Evolutionary conservation across 2,329 filamentous ascomycete species (phyloP).

Genomic region (Colletotrichum sansevieriae): DNA sequence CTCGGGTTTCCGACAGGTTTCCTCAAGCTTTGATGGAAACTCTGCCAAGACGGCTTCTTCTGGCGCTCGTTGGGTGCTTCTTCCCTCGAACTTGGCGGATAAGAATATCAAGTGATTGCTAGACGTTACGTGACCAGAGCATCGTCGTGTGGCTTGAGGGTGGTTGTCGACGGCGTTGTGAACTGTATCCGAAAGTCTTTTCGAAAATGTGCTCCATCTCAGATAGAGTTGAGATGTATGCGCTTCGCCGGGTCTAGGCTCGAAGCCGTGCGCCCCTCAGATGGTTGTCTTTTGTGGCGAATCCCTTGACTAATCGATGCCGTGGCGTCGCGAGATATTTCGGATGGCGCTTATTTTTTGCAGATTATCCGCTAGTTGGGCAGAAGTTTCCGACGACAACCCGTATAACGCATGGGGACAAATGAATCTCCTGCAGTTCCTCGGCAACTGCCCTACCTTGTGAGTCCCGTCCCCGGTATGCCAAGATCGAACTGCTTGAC

Average conservation of each 20-base stretch:
- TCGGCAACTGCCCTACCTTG: background rate
- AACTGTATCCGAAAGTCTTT: too few species aligned
- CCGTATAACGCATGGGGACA: background rate
- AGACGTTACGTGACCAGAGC: too few species aligned
- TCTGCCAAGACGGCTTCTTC: background rate
- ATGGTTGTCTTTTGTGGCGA: background rate
- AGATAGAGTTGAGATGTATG: background rate
- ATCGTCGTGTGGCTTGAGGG: too few species aligned
- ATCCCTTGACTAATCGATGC: background rate
- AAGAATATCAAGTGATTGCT: too few species aligned
- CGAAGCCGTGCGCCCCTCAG: background rate
- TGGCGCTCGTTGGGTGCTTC: background rate
- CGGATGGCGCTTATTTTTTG: slow-evolving; percentile 2
- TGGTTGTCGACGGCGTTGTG: too few species aligned
- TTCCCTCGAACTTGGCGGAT: background rate
- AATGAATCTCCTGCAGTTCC: background rate
- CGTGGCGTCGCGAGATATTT: background rate
- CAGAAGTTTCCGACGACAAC: slow-evolving; percentile 1
- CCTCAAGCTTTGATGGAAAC: slow-evolving; percentile 21
- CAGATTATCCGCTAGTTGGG: background rate
- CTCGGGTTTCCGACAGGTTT: background rate
- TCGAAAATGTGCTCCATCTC: background rate
- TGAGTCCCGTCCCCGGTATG: background rate
- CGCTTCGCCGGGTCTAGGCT: slow-evolving; percentile 3
- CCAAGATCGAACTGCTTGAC: background rate